Evolutionary conservation across 805 yeast genomes (phyloP).

Genomic region (Candida caryicola): DNA sequence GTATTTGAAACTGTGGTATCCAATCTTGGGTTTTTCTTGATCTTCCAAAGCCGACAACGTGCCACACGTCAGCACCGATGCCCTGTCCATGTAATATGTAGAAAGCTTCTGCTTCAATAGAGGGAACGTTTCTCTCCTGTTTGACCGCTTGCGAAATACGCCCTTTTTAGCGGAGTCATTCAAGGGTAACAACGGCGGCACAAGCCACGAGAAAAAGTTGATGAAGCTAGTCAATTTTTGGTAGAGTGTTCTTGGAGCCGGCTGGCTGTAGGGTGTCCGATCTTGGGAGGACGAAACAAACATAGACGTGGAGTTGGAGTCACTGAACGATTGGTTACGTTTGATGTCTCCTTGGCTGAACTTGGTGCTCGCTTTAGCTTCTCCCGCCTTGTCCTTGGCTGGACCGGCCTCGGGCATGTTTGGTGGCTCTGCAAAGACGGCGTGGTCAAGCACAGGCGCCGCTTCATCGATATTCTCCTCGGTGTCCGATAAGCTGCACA

Average conservation of each 20-base stretch:
- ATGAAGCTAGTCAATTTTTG: conserved; percentile 3
- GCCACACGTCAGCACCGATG: conserved; percentile 9
- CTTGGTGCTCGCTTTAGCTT: neutral
- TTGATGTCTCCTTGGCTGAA: neutral
- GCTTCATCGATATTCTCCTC: conserved; percentile 8
- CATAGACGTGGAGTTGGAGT: neutral
- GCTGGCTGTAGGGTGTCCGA: neutral
- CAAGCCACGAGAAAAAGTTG: conserved; percentile 22
- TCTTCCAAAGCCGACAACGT: conserved; percentile 9
- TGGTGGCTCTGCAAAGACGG: neutral
- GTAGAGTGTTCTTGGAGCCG: neutral
- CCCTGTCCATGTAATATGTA: conserved; percentile 17
- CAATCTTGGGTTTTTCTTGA: conserved; percentile 1
- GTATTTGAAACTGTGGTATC: conserved; percentile 9
- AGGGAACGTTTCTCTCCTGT: conserved; percentile 7
- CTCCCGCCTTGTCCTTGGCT: no score
- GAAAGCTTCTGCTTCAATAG: conserved; percentile 18
- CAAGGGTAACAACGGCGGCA: conserved; percentile 19
- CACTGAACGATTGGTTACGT: neutral
- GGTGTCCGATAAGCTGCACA: neutral
- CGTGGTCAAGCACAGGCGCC: neutral
- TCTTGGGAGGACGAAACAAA: neutral
- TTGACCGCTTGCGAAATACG: neutral
- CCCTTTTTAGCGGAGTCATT: conserved; percentile 2
- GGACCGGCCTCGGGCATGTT: neutral